These are phyloP conservation scores for Combretum micranthum DNA, from an alignment of 345 rosid species.

Conservation along the genomic window DNA sequence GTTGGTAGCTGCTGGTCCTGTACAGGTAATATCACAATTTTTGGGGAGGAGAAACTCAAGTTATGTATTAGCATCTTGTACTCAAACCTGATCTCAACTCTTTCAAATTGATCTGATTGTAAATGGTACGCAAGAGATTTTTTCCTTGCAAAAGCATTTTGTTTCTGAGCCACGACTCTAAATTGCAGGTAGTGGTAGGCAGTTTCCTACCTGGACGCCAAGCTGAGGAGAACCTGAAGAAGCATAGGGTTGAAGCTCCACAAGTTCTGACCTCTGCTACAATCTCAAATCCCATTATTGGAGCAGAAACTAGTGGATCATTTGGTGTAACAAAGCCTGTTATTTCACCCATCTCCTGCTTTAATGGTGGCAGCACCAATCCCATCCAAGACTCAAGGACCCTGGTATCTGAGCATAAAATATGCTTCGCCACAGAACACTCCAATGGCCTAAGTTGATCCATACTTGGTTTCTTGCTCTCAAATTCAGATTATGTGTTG, in stretches of 20 bases:
- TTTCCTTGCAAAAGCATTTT: neutral
- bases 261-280: constrained; percentile 12
- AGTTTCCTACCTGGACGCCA: constrained; percentile 36
- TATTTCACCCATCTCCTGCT: constrained; percentile 6
- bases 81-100: too few relatives aligned
- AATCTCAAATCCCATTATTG: constrained; percentile 11
- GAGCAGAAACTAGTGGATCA: constrained; percentile 20
- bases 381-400: constrained; percentile 28
- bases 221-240: constrained; percentile 33
- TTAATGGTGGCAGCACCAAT: constrained; percentile 6
- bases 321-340: constrained; percentile 26
- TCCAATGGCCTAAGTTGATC: constrained; percentile 41
- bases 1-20: constrained; percentile 43
- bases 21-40: constrained; percentile 24
- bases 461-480: constrained; percentile 47
- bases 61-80: too few relatives aligned
- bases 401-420: constrained; percentile 27
- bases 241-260: constrained; percentile 21
- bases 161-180: neutral
- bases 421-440: constrained; percentile 35
- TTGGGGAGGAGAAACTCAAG: neutral
- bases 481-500: constrained; percentile 1
- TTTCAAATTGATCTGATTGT: neutral
- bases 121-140: neutral
- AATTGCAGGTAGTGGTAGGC: constrained; percentile 37